These are phyloP conservation scores for Afroboletus lepidellus DNA, from an alignment of 1,284 basidiomycete species.

Conservation along the genomic window DNA sequence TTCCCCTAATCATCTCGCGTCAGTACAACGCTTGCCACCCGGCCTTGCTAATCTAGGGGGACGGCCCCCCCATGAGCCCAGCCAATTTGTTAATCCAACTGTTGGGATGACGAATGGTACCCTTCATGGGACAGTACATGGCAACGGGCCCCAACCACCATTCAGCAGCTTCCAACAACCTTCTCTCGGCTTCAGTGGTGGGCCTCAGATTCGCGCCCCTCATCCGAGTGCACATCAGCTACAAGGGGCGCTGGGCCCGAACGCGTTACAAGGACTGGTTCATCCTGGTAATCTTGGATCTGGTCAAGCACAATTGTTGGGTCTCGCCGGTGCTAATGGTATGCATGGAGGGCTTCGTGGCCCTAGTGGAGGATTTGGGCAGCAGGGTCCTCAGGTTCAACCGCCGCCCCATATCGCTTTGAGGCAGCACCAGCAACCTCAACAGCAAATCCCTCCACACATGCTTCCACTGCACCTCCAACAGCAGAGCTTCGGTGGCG, in stretches of 20 bases:
- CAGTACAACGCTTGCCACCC: conserved; percentile 67
- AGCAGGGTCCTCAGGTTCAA: conserved; percentile 48
- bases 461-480: conserved; percentile 61
- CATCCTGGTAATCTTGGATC: conserved; percentile 54
- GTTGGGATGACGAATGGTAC: conserved; percentile 45
- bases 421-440: conserved; percentile 44
- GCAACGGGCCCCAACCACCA: conserved; percentile 47
- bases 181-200: conserved; percentile 46
- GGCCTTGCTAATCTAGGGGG: conserved; percentile 80
- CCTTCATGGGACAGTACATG: conserved; percentile 47
- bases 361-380: conserved; percentile 47
- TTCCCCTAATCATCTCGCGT: conserved; percentile 56
- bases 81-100: conserved; percentile 58
- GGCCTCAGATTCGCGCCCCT: conserved; percentile 51
- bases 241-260: conserved; percentile 43
- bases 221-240: conserved; percentile 50
- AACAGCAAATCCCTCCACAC: conserved; percentile 51
- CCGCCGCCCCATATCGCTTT: conserved; percentile 40
- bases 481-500: conserved; percentile 49
- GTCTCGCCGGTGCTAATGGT: conserved; percentile 41
- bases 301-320: conserved; percentile 42
- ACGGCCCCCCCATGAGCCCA: conserved; percentile 74
- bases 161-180: conserved; percentile 51
- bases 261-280: conserved; percentile 43
- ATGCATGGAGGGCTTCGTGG: conserved; percentile 42